Conservation (phyloP, 1,139 yeast species). For the Spencermartinsiella ligniputridi region DNA sequence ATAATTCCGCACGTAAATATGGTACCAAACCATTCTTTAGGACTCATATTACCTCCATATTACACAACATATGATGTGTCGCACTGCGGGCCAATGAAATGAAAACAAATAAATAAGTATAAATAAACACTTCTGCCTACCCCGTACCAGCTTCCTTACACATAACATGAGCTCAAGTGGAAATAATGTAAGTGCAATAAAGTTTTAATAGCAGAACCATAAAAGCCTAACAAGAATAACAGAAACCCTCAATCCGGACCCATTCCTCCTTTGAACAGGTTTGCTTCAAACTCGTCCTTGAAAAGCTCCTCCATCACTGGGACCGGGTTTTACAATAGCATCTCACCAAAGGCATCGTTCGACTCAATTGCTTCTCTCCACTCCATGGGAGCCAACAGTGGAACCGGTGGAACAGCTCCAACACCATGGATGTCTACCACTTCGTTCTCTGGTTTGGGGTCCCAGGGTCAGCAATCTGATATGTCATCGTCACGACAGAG, state of each 20-base stretch:
- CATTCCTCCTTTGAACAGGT: not conserved
- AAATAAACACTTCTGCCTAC: too few species aligned
- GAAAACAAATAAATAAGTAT: not conserved
- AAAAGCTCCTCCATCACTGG: not conserved
- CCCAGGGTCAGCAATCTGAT: not conserved
- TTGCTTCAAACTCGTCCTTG: not conserved
- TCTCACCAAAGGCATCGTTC: not conserved
- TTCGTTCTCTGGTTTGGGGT: not conserved
- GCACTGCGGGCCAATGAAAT: not conserved
- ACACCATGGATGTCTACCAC: not conserved
- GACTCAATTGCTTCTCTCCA: not conserved
- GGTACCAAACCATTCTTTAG: too few species aligned
- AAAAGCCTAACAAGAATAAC: not conserved
- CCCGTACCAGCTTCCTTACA: too few species aligned
- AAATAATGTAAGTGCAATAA: not conserved
- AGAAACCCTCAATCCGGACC: not conserved
- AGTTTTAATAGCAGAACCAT: too few species aligned
- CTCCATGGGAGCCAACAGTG: not conserved
- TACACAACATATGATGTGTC: not conserved
- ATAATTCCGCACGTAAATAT: too few species aligned
- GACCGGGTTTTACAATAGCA: not conserved
- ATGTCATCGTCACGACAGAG: slow-evolving; percentile 1
- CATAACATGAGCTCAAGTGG: not conserved
- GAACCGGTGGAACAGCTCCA: not conserved
- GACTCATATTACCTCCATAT: too few species aligned